phyloP scores from a whole-genome alignment of 352 stramenopile species.

The Phytophthora ohioensis region DNA sequence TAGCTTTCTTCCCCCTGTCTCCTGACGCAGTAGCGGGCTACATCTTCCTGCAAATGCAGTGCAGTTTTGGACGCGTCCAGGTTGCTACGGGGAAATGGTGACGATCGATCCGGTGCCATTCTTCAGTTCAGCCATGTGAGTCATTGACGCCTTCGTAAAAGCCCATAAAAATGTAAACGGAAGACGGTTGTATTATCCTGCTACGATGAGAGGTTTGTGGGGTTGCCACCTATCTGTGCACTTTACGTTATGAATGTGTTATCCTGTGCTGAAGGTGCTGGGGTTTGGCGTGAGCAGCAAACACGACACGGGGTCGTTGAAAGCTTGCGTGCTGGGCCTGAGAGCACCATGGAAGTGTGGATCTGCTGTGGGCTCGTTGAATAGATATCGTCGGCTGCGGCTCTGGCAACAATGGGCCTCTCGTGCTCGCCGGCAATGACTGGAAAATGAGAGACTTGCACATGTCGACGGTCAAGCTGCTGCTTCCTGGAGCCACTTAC shows the following conservation, averaged over 20 bases:
- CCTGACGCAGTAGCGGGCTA: background rate
- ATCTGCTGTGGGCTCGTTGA: constrained; percentile 4
- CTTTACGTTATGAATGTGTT: background rate
- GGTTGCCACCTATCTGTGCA: background rate
- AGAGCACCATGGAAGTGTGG: constrained; percentile 1
- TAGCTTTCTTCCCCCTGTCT: constrained; percentile 15
- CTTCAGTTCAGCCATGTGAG: constrained; percentile 18
- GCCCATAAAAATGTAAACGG: constrained; percentile 31
- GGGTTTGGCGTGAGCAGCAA: background rate
- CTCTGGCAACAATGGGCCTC: constrained; percentile 13
- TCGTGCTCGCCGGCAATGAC: constrained; percentile 13
- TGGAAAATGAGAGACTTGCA: background rate
- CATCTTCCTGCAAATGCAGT: background rate
- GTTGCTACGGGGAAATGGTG: constrained; percentile 1
- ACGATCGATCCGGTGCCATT: constrained; percentile 11
- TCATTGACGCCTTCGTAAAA: constrained; percentile 30
- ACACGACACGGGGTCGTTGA: background rate
- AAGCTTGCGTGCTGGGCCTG: background rate
- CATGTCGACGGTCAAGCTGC: no score
- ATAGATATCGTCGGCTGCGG: constrained; percentile 28
- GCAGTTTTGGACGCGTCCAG: constrained; percentile 8
- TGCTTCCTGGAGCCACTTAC: constrained; percentile 13
- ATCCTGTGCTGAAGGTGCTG: background rate
- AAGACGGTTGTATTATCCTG: constrained; percentile 23
- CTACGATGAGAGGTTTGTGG: constrained; percentile 3